Evolutionary conservation across 108 stramenopile genomes (phyloP).

Genomic region (Asterionellopsis glacialis): DNA sequence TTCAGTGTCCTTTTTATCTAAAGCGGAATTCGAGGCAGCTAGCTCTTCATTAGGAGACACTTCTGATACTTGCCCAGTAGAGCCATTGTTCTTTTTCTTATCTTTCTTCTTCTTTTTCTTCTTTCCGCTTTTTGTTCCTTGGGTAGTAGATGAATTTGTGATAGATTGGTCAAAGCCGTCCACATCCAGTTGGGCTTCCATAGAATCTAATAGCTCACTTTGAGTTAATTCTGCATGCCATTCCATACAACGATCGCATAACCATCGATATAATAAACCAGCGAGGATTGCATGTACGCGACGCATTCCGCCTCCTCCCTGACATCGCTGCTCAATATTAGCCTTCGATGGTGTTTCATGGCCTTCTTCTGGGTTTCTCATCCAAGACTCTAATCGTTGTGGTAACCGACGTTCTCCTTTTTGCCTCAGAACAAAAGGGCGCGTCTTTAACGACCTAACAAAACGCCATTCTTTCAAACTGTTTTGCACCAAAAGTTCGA

Average conservation of each 20-base stretch:
- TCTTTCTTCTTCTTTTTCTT: conserved; percentile 41
- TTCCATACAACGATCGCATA: conserved; percentile 56
- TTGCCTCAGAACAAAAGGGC: neutral
- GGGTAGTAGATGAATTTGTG: neutral
- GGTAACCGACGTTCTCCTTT: neutral
- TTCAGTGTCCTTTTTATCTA: neutral
- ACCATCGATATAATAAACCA: conserved; percentile 56
- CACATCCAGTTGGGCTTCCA: conserved; percentile 9
- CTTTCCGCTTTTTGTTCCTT: conserved; percentile 17
- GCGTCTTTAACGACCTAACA: neutral
- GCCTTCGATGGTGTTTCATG: too few relatives aligned
- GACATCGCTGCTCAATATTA: neutral
- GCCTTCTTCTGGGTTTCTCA: neutral
- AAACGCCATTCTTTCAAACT: conserved; percentile 3
- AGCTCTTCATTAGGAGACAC: too few relatives aligned
- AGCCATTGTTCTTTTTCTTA: conserved; percentile 14
- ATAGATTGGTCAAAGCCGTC: neutral
- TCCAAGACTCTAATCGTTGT: neutral
- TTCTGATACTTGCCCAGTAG: too few relatives aligned
- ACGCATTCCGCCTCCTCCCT: conserved; percentile 41
- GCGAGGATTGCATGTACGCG: conserved; percentile 50
- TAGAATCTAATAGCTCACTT: conserved; percentile 51
- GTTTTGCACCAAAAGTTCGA: neutral
- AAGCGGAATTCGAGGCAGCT: neutral
- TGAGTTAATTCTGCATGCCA: conserved; percentile 75